Percentiles rank a stretch among this genome's conserved stretches.
Conservation (phyloP, 1,284 basidiomycete genomes). For the Tilletia walkeri region DNA sequence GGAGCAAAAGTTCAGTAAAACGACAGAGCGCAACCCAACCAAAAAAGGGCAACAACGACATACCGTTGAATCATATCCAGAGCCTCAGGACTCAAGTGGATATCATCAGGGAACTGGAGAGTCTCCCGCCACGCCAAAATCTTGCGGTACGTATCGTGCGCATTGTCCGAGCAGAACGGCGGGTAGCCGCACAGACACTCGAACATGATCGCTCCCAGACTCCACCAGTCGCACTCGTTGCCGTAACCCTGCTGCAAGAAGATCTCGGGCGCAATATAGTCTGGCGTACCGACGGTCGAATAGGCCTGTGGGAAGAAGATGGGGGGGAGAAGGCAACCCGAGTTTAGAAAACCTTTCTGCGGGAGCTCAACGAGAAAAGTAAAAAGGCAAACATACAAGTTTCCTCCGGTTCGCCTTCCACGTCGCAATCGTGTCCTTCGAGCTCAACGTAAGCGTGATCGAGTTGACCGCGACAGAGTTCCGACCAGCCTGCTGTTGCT, state of each 20-base stretch:
- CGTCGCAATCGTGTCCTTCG: conserved; percentile 63
- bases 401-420: conserved; percentile 99
- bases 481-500: conserved; percentile 40
- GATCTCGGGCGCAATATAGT: conserved; percentile 98
- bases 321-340: too few species aligned
- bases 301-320: conserved; percentile 68
- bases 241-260: conserved; percentile 97
- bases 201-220: conserved; percentile 85
- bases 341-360: too few species aligned
- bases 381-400: conserved; percentile 63
- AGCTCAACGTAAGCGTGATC: conserved; percentile 52
- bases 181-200: conserved; percentile 95
- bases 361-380: too few species aligned
- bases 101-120: conserved; percentile 89
- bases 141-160: conserved; percentile 97
- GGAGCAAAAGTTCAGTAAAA: background rate
- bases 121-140: conserved; percentile 91
- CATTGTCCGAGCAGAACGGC: conserved; percentile 95
- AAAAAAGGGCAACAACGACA: conserved; percentile 20
- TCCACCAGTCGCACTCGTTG: conserved; percentile 98
- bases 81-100: conserved; percentile 86
- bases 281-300: conserved; percentile 96
- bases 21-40: background rate
- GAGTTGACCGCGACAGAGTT: conserved; percentile 55
- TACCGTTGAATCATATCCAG: conserved; percentile 83